A percentile compares a stretch with the other conserved stretches of the same genome.
These are phyloP conservation scores for Verticillium nubilum DNA, from an alignment of 2,329 filamentous ascomycete species.

Conservation along the genomic window DNA sequence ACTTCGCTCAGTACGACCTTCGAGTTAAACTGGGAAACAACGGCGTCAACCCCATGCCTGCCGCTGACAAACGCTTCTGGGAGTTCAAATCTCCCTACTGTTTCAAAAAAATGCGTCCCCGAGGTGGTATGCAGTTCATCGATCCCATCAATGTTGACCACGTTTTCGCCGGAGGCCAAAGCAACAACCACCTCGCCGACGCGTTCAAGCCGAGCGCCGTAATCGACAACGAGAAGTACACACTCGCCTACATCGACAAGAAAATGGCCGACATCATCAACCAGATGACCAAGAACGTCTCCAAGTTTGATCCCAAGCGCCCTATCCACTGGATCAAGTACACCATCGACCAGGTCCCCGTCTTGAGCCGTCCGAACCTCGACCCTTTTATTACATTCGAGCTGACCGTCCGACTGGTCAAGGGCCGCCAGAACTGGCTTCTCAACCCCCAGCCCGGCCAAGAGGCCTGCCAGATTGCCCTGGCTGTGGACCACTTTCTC, in stretches of 20 bases:
- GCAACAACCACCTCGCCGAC: neutral
- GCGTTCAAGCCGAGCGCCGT: neutral
- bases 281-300: neutral
- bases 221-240: neutral
- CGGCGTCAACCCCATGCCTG: neutral
- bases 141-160: neutral
- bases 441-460: neutral
- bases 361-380: neutral
- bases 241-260: neutral
- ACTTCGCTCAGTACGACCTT: neutral
- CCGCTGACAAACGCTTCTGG: neutral
- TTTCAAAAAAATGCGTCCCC: neutral
- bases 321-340: neutral
- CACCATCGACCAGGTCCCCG: neutral
- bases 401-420: neutral
- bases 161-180: neutral
- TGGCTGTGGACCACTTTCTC: neutral
- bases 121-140: neutral
- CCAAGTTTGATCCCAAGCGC: neutral
- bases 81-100: neutral
- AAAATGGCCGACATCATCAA: neutral
- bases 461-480: neutral
- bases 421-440: neutral
- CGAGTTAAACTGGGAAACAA: neutral
- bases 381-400: neutral